Conservation (phyloP, 805 yeast species). For the Lipomyces orientalis region DNA sequence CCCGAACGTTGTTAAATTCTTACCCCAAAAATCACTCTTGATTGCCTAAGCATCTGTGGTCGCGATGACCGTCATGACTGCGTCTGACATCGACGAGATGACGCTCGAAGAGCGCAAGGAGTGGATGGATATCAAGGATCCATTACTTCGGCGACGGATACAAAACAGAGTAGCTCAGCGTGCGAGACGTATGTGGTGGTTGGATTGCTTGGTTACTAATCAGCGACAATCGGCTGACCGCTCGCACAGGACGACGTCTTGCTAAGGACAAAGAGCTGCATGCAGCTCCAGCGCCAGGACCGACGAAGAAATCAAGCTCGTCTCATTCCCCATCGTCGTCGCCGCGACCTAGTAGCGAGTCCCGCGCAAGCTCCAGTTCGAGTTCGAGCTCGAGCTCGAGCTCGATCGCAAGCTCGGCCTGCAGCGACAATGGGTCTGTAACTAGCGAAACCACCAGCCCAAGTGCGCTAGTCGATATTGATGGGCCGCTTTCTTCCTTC, state of each 20-base stretch:
- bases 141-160: slow-evolving; percentile 26
- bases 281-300: neutral
- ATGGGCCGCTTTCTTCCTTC: neutral
- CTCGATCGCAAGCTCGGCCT: neutral
- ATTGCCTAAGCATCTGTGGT: neutral
- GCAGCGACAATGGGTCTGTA: neutral
- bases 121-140: slow-evolving; percentile 28
- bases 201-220: neutral
- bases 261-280: neutral
- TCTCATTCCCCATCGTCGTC: neutral
- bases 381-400: neutral
- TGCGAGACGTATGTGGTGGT: slow-evolving; percentile 25
- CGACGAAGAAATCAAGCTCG: neutral
- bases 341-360: neutral
- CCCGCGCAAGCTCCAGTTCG: neutral
- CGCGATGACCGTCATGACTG: neutral
- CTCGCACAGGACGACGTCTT: slow-evolving; percentile 22
- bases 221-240: neutral
- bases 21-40: too few relatives aligned
- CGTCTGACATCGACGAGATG: neutral
- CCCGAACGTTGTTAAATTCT: too few relatives aligned
- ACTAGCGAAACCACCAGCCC: neutral
- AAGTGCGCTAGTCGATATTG: neutral
- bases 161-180: slow-evolving; percentile 35
- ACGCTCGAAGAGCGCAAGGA: slow-evolving; percentile 32